These are phyloP conservation scores for Phlebiopsis gigantea DNA, from an alignment of 768 basidiomycete genomes.

Conservation along the genomic window DNA sequence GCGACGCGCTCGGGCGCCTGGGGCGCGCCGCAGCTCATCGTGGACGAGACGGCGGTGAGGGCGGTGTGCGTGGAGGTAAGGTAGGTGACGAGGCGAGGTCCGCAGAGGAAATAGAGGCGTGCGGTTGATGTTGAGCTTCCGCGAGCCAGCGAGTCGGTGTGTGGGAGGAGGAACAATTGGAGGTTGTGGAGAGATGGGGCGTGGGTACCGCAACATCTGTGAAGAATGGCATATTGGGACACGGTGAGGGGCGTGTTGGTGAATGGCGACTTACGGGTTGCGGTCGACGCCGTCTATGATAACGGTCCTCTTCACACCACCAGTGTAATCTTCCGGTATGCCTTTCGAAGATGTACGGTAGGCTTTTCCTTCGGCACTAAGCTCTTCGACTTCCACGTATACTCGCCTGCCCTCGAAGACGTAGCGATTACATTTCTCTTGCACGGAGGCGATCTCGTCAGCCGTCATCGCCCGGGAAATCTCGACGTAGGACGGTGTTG, in stretches of 20 bases:
- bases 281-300: slow-evolving; percentile 80
- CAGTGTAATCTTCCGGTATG: slow-evolving; percentile 70
- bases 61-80: slow-evolving; percentile 52
- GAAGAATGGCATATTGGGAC: neutral
- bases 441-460: slow-evolving; percentile 58
- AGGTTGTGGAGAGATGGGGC: slow-evolving; percentile 70
- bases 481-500: slow-evolving; percentile 73
- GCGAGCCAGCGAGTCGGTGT: slow-evolving; percentile 62
- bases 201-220: slow-evolving; percentile 81
- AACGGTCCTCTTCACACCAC: slow-evolving; percentile 72
- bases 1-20: slow-evolving; percentile 65
- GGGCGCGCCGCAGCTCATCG: slow-evolving; percentile 61
- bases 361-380: slow-evolving; percentile 42
- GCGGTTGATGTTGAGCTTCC: slow-evolving; percentile 51
- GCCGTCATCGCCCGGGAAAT: slow-evolving; percentile 60
- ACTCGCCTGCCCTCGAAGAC: slow-evolving; percentile 67
- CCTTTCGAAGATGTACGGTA: slow-evolving; percentile 21
- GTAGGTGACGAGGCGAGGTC: slow-evolving; percentile 66
- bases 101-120: slow-evolving; percentile 79
- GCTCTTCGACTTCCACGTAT: slow-evolving; percentile 70
- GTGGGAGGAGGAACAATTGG: slow-evolving; percentile 65
- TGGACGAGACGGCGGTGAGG: slow-evolving; percentile 50
- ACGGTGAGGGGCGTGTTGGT: neutral
- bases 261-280: slow-evolving; percentile 52
- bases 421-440: slow-evolving; percentile 57